A percentile compares a stretch with the other conserved stretches of the same genome.
Evolutionary conservation across 2,329 filamentous ascomycete genomes (phyloP).

Genomic region (Exophiala bonariae): DNA sequence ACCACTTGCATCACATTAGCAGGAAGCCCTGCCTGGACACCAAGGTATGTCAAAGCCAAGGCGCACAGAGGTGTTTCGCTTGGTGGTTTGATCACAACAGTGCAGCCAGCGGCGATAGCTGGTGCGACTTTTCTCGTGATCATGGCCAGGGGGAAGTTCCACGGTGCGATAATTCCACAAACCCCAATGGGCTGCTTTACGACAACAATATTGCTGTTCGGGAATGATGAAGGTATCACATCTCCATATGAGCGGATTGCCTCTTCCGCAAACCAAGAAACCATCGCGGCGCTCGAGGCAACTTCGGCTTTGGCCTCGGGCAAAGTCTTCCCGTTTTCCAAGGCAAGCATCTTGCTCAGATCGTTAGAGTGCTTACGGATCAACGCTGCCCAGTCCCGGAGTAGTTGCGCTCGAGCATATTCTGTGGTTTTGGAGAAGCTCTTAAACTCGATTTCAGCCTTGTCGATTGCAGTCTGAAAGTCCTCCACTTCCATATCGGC

Average conservation of each 20-base stretch:
- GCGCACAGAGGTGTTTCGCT: constrained; percentile 35
- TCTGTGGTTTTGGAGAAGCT: constrained; percentile 35
- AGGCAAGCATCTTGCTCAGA: constrained; percentile 48
- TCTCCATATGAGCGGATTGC: constrained; percentile 50
- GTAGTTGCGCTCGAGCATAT: constrained; percentile 45
- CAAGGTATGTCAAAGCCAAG: constrained; percentile 32
- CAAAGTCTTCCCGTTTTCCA: constrained; percentile 60
- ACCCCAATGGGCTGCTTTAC: constrained; percentile 82
- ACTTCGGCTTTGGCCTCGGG: constrained; percentile 51
- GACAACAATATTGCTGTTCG: constrained; percentile 73
- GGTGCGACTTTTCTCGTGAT: constrained; percentile 44
- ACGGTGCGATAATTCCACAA: constrained; percentile 79
- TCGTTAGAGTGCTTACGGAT: constrained; percentile 57
- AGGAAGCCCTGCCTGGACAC: constrained; percentile 33
- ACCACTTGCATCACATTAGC: constrained; percentile 33
- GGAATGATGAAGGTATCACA: constrained; percentile 59
- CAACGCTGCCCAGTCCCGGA: constrained; percentile 58
- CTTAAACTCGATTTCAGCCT: constrained; percentile 19
- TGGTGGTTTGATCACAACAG: constrained; percentile 37
- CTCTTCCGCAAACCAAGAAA: constrained; percentile 53
- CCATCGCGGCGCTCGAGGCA: constrained; percentile 46
- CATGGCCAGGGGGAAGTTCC: constrained; percentile 84
- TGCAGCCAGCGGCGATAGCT: constrained; percentile 39
- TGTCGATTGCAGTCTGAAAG: constrained; percentile 24
- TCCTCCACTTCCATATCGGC: constrained; percentile 23